Evolutionary conservation across 75 land plant species (phyloP).

Genomic region (Sequoiadendron giganteum): DNA sequence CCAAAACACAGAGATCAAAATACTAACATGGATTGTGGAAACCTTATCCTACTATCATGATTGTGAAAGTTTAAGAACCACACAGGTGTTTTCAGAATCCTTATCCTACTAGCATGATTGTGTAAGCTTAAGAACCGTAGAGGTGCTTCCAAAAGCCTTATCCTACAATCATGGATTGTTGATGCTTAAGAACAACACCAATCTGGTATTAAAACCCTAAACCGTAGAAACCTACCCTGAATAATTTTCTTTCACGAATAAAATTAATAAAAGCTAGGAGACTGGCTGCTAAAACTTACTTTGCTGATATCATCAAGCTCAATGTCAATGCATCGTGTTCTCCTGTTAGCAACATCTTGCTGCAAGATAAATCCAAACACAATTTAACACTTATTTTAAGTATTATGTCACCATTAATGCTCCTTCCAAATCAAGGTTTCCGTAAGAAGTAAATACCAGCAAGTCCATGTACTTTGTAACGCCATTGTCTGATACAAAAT

Average conservation of each 20-base stretch:
- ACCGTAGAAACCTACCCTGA: neutral
- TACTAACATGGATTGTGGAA: neutral
- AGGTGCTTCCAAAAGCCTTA: too few relatives aligned
- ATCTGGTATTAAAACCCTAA: neutral
- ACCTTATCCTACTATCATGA: neutral
- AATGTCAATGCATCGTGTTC: constrained; percentile 61
- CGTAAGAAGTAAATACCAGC: constrained; percentile 43
- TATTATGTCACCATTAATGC: neutral
- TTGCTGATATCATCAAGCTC: constrained; percentile 74
- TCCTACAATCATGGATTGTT: too few relatives aligned
- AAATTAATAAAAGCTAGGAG: neutral
- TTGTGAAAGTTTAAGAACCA: neutral
- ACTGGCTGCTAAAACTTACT: constrained; percentile 23
- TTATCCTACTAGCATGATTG: too few relatives aligned
- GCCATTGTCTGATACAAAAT: constrained; percentile 68
- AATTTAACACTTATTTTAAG: neutral
- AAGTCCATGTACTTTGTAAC: constrained; percentile 79
- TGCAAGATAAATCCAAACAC: constrained; percentile 24
- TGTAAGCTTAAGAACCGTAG: too few relatives aligned
- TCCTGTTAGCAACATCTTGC: constrained; percentile 96
- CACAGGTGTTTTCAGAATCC: too few relatives aligned
- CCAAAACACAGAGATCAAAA: neutral
- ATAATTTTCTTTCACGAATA: neutral
- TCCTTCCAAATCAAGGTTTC: neutral
- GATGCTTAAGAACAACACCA: too few relatives aligned